Evolutionary conservation across 306 rosid genomes (phyloP), one percentile per base, ranked within the genome.

Genomic region (Lupinus albus): DNA sequence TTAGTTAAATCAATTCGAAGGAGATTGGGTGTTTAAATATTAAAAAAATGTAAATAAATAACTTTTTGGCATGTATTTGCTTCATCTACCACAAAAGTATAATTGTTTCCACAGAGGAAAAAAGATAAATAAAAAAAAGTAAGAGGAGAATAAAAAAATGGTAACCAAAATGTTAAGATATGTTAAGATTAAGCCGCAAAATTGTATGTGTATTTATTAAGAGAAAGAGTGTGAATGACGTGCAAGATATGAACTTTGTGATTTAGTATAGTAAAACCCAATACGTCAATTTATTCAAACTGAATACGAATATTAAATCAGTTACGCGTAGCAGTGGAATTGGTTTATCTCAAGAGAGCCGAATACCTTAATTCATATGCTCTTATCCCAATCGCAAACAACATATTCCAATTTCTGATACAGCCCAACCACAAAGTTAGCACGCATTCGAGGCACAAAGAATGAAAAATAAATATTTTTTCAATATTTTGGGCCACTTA

Each of bases 331-430:
- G 25, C 33, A 33, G 35, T 55, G 17, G 33, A 47, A 61, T 61
- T 55, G 7, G n/a, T 69, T 38, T 38, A 47, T 59, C 21, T 17
- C 47, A 66, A 35, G 13, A 21, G 11, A 62, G 11, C 38, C 12
- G 38, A 25, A 38, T 18, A 64, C 52, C 32, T n/a, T 32, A 74
- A 67, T 44, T 50, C 7, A 42, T 16, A 4, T 38, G 46, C 49
- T 39, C 17, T 33, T 53, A 10, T 65, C 5, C 18, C 41, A 8
- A 4, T 33, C 38, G 8, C 38, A 33, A 5, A 20, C 28, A 58
- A 35, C 46, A 38, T 38, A 54, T 14, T 30, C 39, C 32, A 8
- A 35, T 13, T 71, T 41, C 61, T 46, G 46, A 45, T 9, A 56
- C 51, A n/a, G 28, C 51, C 44, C 21, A 70, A 39, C 50, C 28